phyloP scores from a whole-genome alignment of 2,329 filamentous ascomycete genomes.

The Hirsutella rhossiliensis region DNA sequence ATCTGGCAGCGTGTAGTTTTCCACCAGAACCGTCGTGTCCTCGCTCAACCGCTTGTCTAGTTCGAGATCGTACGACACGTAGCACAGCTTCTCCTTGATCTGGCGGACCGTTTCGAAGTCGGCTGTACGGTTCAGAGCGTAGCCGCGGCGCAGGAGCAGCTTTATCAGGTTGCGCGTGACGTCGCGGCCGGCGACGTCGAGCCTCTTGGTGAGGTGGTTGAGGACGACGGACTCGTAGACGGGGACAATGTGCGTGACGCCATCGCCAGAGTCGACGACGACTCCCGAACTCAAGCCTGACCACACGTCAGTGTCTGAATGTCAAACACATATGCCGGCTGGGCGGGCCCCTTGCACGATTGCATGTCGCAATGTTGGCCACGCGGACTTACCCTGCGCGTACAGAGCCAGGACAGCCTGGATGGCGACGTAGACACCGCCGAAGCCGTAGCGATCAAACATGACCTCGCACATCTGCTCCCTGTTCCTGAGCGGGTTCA shows the following conservation, averaged over 20 bases:
- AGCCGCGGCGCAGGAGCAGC: slow-evolving; percentile 82
- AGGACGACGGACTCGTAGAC: slow-evolving; percentile 97
- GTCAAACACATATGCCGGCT: too few relatives aligned
- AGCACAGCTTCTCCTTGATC: slow-evolving; percentile 99
- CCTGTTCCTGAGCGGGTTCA: slow-evolving; percentile 94
- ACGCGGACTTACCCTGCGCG: slow-evolving; percentile 60
- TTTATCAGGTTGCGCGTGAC: slow-evolving; percentile 98
- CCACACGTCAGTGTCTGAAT: not conserved
- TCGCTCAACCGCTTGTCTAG: slow-evolving; percentile 92
- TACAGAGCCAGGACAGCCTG: slow-evolving; percentile 94
- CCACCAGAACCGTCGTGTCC: slow-evolving; percentile 92
- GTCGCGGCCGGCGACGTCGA: slow-evolving; percentile 92
- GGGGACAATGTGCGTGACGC: slow-evolving; percentile 96
- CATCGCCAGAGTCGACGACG: slow-evolving; percentile 97
- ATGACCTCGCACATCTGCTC: slow-evolving; percentile 99
- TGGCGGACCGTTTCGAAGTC: slow-evolving; percentile 98
- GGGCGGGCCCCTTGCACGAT: not conserved
- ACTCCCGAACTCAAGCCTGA: slow-evolving; percentile 79
- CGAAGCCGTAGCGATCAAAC: slow-evolving; percentile 95
- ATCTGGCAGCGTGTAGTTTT: slow-evolving; percentile 94
- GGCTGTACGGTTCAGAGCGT: slow-evolving; percentile 93
- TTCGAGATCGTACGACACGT: slow-evolving; percentile 95
- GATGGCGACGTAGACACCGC: slow-evolving; percentile 94
- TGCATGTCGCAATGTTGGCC: not conserved
- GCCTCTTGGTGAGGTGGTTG: slow-evolving; percentile 85